Evolutionary conservation across 352 stramenopile species (phyloP), one percentile per base, ranked within the genome.

Genomic region (Pythium chondricola): DNA sequence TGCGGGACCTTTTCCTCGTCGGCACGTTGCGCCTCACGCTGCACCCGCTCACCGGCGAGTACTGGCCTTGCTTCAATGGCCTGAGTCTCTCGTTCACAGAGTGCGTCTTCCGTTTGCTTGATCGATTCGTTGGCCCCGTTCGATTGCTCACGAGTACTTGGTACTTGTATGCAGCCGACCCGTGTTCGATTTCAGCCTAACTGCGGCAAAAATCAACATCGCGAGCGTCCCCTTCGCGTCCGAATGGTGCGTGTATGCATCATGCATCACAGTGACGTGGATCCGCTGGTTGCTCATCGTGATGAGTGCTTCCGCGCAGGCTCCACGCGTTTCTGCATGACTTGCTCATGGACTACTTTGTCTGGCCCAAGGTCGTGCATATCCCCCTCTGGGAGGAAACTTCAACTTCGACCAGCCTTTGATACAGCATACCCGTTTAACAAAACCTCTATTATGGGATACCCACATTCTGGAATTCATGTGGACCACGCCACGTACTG

Each of bases 151-250:
- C 11, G 17, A 33, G 43, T 8, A 26, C 16, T 32, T 38, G 17
- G 25, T 49, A 22, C 39, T 3, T 55, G 39, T 18, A 17, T 53
- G 9, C 43, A 90, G 79, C 24, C 75, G 74, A 3, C 79, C 79
- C 2, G 58, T 74, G 25, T 74, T 90, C 43, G 79, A 90, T 37
- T 90, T 90, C 44, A 87, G 74, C 3, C 63, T 90, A 43, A 90
- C 71, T 0, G 79, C 79, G 13, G 79, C 79, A 50, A 90, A 88
- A 56, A 90, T 90, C 74, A 88, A 88, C 69, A 71, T 88, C 45
- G 66, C 76, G 25, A 88, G 86, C 56, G 76, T 90, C 22, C 75
- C 79, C 9, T 90, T 88, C 58, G 76, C 78, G 16, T 90, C 79
- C 13, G 76, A 90, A 41, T 90, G 76, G 79, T 90, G 32, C 30